These are phyloP conservation scores for Ceratobasidium sp. DNA, from an alignment of 1,284 basidiomycete species.

Conservation along the genomic window DNA sequence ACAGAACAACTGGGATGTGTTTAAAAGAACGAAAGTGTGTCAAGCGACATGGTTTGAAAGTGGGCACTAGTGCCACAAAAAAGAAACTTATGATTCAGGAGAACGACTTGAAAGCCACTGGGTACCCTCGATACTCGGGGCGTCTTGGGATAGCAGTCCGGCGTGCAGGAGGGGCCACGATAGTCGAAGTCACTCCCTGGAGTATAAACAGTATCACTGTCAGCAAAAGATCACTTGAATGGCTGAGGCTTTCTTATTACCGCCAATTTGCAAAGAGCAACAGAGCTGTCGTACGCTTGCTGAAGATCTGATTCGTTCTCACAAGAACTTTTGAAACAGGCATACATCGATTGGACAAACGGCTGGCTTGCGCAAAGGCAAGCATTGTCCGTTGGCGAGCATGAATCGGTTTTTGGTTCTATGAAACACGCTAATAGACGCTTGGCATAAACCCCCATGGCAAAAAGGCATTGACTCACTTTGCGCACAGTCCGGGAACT, in stretches of 20 bases:
- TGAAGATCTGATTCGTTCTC: not conserved
- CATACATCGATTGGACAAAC: slow-evolving; percentile 16
- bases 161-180: slow-evolving; percentile 17
- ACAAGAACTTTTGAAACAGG: slow-evolving; percentile 18
- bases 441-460: not conserved
- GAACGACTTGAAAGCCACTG: not conserved
- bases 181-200: slow-evolving; percentile 11
- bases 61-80: not conserved
- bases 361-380: slow-evolving; percentile 12
- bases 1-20: too few relatives aligned
- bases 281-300: slow-evolving; percentile 5
- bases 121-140: not conserved
- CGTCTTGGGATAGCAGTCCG: not conserved
- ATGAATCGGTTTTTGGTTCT: slow-evolving; percentile 11
- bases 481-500: slow-evolving; percentile 12
- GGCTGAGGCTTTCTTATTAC: not conserved
- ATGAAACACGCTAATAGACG: slow-evolving; percentile 10
- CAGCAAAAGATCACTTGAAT: slow-evolving; percentile 42
- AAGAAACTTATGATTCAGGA: not conserved
- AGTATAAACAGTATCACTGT: not conserved
- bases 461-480: not conserved
- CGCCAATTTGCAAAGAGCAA: not conserved
- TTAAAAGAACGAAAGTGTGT: too few relatives aligned
- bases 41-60: too few relatives aligned
- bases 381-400: slow-evolving; percentile 5